phyloP scores from a whole-genome alignment of 192 early-diverging fungal species.

The Gigaspora rosea region DNA sequence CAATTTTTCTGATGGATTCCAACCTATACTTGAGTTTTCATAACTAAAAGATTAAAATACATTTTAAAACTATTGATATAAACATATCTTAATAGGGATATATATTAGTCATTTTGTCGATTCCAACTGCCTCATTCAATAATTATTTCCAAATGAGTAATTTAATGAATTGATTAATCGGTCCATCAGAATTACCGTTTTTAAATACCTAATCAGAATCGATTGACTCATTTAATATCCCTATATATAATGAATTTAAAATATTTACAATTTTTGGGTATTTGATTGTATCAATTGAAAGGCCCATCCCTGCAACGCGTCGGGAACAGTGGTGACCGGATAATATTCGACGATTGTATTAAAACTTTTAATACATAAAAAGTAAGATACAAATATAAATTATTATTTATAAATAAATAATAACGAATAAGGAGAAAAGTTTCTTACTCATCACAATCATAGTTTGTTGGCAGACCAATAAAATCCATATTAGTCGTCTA shows the following conservation, averaged over 20 bases:
- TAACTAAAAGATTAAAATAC: constrained; percentile 43
- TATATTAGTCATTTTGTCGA: too few relatives aligned
- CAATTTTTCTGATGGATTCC: constrained; percentile 51
- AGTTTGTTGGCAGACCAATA: not conserved
- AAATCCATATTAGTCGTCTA: constrained; percentile 3
- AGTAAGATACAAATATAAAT: not conserved
- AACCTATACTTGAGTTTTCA: constrained; percentile 57
- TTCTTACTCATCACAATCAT: constrained; percentile 16
- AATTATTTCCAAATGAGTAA: too few relatives aligned
- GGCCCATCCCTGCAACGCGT: constrained; percentile 44
- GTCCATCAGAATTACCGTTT: not conserved
- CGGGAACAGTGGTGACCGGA: constrained; percentile 35
- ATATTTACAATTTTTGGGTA: constrained; percentile 52
- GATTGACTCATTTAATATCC: not conserved
- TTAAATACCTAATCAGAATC: not conserved
- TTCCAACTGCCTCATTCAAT: too few relatives aligned
- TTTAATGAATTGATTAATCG: too few relatives aligned
- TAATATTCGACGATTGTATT: constrained; percentile 28
- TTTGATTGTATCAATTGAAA: constrained; percentile 61
- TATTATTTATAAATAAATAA: not conserved
- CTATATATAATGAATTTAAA: not conserved
- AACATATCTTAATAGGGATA: too few relatives aligned
- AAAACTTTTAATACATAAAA: not conserved
- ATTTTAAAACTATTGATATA: not conserved
- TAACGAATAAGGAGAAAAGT: not conserved